Evolutionary conservation across 495 filamentous ascomycete species (phyloP).

Genomic region (Pyrenula massariospora): DNA sequence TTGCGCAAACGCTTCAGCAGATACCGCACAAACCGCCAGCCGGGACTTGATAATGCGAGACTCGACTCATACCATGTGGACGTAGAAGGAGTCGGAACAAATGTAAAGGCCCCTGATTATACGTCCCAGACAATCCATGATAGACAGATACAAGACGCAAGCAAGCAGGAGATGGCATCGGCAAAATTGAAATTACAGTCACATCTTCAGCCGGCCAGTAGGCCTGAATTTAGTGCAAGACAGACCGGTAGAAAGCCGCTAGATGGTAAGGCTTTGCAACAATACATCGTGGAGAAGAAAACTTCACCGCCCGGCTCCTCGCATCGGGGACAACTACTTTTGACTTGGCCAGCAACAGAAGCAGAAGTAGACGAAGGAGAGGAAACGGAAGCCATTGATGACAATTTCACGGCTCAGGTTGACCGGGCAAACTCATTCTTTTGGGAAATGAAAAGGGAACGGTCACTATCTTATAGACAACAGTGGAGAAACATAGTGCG

Average conservation of each 20-base stretch:
- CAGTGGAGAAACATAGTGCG: not conserved
- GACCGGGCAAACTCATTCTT: not conserved
- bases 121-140: not conserved
- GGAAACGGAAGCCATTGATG: not conserved
- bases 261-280: not conserved
- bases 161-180: not conserved
- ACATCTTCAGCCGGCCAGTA: not conserved
- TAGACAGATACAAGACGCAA: not conserved
- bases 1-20: not conserved
- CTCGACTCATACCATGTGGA: not conserved
- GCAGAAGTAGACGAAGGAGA: not conserved
- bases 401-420: not conserved
- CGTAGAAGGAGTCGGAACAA: not conserved
- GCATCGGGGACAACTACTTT: not conserved
- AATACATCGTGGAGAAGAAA: not conserved
- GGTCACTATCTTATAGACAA: not conserved
- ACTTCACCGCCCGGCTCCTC: not conserved
- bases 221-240: not conserved
- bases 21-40: not conserved
- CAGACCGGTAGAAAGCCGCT: not conserved
- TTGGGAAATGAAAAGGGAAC: not conserved
- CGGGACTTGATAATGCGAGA: not conserved
- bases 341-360: not conserved
- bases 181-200: not conserved
- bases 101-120: not conserved